Percentiles rank a stretch among this genome's conserved stretches.
phyloP scores from a whole-genome alignment of 352 stramenopile genomes.

The Phytophthora aleatoria region DNA sequence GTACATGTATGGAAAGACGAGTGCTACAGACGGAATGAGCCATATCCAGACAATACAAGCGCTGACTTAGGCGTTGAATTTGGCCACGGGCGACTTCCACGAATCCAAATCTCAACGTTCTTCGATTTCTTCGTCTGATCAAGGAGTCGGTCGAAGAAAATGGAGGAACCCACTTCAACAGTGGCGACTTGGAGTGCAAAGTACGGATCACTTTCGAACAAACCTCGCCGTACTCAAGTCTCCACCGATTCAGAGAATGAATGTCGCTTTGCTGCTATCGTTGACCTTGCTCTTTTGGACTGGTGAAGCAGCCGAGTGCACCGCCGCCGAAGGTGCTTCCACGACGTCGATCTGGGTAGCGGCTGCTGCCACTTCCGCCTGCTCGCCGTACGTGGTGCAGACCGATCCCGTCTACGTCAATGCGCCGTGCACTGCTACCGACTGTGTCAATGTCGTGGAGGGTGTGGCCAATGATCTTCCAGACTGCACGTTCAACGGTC shows the following conservation, averaged over 20 bases:
- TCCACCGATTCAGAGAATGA: background rate
- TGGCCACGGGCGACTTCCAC: background rate
- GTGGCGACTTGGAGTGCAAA: background rate
- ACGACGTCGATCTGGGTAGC: slow-evolving; percentile 19
- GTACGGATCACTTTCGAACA: slow-evolving; percentile 14
- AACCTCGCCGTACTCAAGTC: slow-evolving; percentile 4
- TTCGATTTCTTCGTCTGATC: background rate
- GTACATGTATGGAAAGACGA: too few relatives aligned
- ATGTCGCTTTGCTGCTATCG: background rate
- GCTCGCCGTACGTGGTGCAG: slow-evolving; percentile 23
- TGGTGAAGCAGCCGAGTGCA: slow-evolving; percentile 24
- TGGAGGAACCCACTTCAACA: background rate
- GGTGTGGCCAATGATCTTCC: slow-evolving; percentile 23
- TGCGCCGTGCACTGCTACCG: slow-evolving; percentile 28
- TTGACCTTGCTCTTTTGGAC: background rate
- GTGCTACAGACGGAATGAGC: too few relatives aligned
- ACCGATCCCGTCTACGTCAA: slow-evolving; percentile 24
- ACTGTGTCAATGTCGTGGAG: slow-evolving; percentile 26
- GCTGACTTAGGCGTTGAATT: too few relatives aligned
- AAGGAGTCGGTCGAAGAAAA: background rate
- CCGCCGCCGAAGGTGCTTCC: slow-evolving; percentile 13
- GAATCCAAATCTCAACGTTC: slow-evolving; percentile 1
- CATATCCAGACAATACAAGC: too few relatives aligned
- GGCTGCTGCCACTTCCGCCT: slow-evolving; percentile 22
- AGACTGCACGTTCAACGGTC: slow-evolving; percentile 30